Conservation (phyloP, 116 monocot genomes). For the Dioscorea cayenensis region DNA sequence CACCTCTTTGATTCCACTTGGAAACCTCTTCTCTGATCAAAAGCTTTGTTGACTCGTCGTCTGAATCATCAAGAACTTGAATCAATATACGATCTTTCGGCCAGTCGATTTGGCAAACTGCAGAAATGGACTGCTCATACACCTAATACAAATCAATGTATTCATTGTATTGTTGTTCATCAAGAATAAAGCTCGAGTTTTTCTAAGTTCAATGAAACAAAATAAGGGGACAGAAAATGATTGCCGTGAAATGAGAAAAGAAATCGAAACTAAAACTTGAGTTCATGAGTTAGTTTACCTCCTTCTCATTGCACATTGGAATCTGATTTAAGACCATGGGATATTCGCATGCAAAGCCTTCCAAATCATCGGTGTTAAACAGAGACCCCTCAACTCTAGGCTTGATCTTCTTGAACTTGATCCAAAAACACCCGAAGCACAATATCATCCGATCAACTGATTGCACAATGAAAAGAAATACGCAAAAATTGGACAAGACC, state of each 20-base stretch:
- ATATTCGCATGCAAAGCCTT: conserved; percentile 19
- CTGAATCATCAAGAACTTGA: conserved; percentile 86
- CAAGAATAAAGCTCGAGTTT: neutral
- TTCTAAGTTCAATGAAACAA: neutral
- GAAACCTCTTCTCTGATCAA: conserved; percentile 68
- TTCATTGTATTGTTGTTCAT: neutral
- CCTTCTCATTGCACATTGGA: conserved; percentile 91
- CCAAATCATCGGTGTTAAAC: conserved; percentile 26
- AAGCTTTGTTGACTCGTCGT: conserved; percentile 31
- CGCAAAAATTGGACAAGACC: conserved; percentile 55
- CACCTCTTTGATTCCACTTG: conserved; percentile 65
- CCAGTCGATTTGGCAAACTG: conserved; percentile 78
- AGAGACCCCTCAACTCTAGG: conserved; percentile 29
- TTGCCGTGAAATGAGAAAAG: neutral
- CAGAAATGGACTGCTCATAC: conserved; percentile 80
- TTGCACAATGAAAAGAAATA: conserved; percentile 66
- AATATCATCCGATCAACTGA: conserved; percentile 56
- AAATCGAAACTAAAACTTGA: neutral
- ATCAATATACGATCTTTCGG: conserved; percentile 59
- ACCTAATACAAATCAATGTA: conserved; percentile 37
- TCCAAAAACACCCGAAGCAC: conserved; percentile 79
- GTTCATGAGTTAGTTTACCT: conserved; percentile 29
- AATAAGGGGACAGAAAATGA: neutral
- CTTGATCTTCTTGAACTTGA: conserved; percentile 71
- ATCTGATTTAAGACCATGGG: conserved; percentile 90